Base-by-base conservation (phyloP, 2,329 filamentous ascomycete genomes). In the Diaporthe sp. region DNA sequence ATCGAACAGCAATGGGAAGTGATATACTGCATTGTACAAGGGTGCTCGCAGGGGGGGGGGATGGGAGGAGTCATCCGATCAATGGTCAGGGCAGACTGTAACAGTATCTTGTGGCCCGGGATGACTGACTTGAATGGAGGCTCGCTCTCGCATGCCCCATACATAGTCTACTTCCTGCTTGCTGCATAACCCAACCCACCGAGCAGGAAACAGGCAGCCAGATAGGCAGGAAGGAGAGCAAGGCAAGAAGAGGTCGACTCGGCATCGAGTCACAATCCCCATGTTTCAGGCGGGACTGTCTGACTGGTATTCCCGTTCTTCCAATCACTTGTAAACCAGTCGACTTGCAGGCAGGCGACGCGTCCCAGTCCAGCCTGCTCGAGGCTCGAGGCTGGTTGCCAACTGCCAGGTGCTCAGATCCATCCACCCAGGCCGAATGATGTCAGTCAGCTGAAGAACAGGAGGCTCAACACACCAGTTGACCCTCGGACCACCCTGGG, bases 221-320 rank as follows among this genome's bases (percentile, higher is more conserved):
- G 50, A 54, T 47, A 52, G 35, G 35, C 5, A 10, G 35, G 35
- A 38, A 38, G n/a, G 57, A 30, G 3, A 17, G 38, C n/a, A 28
- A 42, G 57, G 42, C n/a, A 42, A 12, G 22, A 3, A 15, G 57
- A n/a, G 22, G 57, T 42, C 54, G 64, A 28, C 47, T 38, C 50
- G 64, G 33, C 67, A 50, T 60, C 19, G 50, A 69, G 71, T 73
- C 72, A 73, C 72, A 70, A 28, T 58, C n/a, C 47, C 60, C 19
- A 64, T 71, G 54, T 73, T 45, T 70, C 64, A 54, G 42, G 50
- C 47, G 17, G 54, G 52, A 28, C 40, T 66, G 40, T 2, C 38
- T 45, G 38, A n/a, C n/a, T n/a, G n/a, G n/a, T n/a, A n/a, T n/a
- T n/a, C n/a, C n/a, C n/a, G n/a, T n/a, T n/a, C n/a, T n/a, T n/a